phyloP scores from a whole-genome alignment of 306 rosid species.

The Potentilla sterilis region DNA sequence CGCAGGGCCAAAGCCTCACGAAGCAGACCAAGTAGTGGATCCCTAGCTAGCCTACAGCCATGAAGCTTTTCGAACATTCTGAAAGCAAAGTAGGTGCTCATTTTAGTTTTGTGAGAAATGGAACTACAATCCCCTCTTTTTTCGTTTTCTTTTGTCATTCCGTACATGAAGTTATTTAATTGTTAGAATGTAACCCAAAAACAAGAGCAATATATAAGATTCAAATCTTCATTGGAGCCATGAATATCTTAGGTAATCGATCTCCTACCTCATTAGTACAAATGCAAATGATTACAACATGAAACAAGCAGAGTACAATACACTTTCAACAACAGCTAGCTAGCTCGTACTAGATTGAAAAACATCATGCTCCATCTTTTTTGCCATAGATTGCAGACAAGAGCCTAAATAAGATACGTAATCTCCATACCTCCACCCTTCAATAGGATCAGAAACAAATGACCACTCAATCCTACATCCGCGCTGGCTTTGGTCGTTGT shows the following conservation, averaged over 20 bases:
- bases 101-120: no score
- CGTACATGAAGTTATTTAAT: neutral
- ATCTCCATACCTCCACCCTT: slow-evolving; percentile 42
- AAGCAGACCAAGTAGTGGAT: no score
- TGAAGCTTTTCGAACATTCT: no score
- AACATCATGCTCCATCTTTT: slow-evolving; percentile 37
- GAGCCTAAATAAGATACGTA: slow-evolving; percentile 21
- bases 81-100: no score
- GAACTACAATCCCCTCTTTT: no score
- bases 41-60: no score
- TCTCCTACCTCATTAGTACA: neutral
- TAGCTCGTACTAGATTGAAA: slow-evolving; percentile 1
- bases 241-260: neutral
- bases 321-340: neutral
- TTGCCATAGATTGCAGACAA: slow-evolving; percentile 33
- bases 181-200: neutral
- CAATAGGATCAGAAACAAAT: slow-evolving; percentile 49
- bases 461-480: slow-evolving; percentile 57
- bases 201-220: neutral
- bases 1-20: no score
- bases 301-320: neutral
- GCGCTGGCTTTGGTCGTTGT: neutral
- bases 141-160: neutral
- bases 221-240: neutral
- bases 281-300: neutral